Conservation (phyloP, 2,329 filamentous ascomycete species). For the Furcasterigmium sp. region DNA sequence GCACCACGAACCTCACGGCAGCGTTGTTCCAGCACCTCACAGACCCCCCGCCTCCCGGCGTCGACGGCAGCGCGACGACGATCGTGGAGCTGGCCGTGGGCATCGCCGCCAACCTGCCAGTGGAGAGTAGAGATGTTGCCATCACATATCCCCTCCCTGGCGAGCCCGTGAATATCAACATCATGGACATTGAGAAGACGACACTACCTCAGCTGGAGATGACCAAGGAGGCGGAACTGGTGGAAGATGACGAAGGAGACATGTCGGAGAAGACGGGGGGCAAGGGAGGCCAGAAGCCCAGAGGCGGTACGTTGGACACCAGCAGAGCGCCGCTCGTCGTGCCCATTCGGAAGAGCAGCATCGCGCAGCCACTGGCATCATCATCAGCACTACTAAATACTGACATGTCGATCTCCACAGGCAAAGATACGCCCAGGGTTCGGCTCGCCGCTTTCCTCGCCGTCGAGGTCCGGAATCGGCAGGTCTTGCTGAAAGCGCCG, state of each 20-base stretch:
- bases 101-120: constrained; percentile 78
- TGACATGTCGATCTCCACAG: constrained; percentile 20
- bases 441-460: constrained; percentile 72
- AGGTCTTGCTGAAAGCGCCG: constrained; percentile 70
- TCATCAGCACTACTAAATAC: neutral
- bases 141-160: constrained; percentile 83
- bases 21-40: constrained; percentile 69
- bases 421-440: constrained; percentile 51
- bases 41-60: constrained; percentile 70
- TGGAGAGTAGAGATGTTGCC: constrained; percentile 86
- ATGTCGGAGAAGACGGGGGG: constrained; percentile 38
- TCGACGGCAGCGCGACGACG: constrained; percentile 86
- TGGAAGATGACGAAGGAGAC: constrained; percentile 35
- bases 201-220: constrained; percentile 56
- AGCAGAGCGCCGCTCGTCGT: neutral
- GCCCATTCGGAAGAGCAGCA: constrained; percentile 1
- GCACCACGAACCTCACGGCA: constrained; percentile 63
- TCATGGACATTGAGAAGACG: constrained; percentile 84
- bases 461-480: constrained; percentile 70
- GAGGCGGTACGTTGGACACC: constrained; percentile 37
- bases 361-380: neutral
- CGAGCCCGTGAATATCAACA: constrained; percentile 59
- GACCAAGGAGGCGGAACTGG: constrained; percentile 33
- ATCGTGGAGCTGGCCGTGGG: constrained; percentile 88
- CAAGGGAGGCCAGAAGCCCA: constrained; percentile 34